Conservation (phyloP, 495 filamentous ascomycete genomes). For the Durotheca rogersii region DNA sequence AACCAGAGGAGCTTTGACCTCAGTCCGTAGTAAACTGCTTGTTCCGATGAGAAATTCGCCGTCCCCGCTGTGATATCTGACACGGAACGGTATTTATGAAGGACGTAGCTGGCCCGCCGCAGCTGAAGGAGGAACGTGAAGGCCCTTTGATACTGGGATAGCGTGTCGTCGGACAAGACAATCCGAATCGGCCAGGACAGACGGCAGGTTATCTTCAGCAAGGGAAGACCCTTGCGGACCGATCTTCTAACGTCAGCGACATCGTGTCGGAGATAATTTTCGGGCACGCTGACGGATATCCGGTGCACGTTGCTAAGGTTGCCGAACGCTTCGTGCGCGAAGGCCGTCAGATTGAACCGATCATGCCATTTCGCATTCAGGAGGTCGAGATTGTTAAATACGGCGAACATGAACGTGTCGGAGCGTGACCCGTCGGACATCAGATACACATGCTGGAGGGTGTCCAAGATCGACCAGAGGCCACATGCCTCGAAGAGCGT, state of each 20-base stretch:
- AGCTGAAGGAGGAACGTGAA: conserved; percentile 78
- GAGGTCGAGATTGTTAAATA: conserved; percentile 78
- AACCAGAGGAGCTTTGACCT: conserved; percentile 81
- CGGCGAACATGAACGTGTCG: conserved; percentile 60
- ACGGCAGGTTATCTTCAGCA: conserved; percentile 59
- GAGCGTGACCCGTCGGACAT: conserved; percentile 66
- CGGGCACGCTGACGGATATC: conserved; percentile 56
- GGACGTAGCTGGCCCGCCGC: conserved; percentile 66
- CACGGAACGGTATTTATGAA: conserved; percentile 58
- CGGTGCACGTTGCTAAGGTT: conserved; percentile 57
- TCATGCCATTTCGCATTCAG: conserved; percentile 73
- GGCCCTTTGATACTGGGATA: conserved; percentile 65
- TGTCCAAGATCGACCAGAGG: conserved; percentile 63
- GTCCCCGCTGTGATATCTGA: conserved; percentile 30
- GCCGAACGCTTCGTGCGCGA: conserved; percentile 69
- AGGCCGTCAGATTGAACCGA: conserved; percentile 75
- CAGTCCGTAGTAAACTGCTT: conserved; percentile 58
- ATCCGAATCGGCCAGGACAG: conserved; percentile 88
- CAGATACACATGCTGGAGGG: conserved; percentile 70
- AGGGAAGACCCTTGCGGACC: conserved; percentile 52
- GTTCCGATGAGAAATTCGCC: conserved; percentile 33
- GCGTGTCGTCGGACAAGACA: conserved; percentile 63
- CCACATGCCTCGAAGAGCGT: conserved; percentile 70
- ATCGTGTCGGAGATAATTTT: conserved; percentile 33
- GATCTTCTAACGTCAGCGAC: conserved; percentile 43